These are phyloP conservation scores for Naganishia kalamii DNA, from an alignment of 768 basidiomycete genomes.

Conservation along the genomic window DNA sequence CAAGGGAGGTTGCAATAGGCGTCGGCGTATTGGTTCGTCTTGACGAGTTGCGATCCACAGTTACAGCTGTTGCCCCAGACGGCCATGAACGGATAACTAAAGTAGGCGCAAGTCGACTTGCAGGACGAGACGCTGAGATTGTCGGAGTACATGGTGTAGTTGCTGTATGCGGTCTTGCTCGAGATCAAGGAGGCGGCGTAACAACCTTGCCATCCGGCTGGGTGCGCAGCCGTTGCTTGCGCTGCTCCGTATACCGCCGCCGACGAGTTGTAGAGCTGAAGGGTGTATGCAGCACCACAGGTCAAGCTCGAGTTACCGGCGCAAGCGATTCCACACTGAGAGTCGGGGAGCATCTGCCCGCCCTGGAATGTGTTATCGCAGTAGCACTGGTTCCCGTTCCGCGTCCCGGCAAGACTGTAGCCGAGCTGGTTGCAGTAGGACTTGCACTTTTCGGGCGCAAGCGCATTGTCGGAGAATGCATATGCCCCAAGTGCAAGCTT, in stretches of 20 bases:
- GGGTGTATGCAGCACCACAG: not conserved
- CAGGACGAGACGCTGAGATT: conserved; percentile 22
- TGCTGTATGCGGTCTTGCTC: not conserved
- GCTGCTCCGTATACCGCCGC: not conserved
- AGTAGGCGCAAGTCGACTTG: conserved; percentile 25
- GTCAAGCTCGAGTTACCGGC: not conserved
- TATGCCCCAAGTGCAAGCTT: not conserved
- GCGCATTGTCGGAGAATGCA: not conserved
- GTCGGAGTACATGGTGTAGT: conserved; percentile 2
- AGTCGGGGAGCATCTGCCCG: not conserved
- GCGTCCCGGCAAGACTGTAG: not conserved
- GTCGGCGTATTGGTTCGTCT: conserved; percentile 10
- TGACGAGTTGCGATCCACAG: conserved; percentile 7
- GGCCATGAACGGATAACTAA: conserved; percentile 15
- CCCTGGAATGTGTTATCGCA: conserved; percentile 4
- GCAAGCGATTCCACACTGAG: not conserved
- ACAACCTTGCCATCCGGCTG: conserved; percentile 31
- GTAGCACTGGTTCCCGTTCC: conserved; percentile 6
- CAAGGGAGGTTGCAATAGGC: conserved; percentile 20
- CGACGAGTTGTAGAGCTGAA: not conserved
- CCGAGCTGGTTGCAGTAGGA: conserved; percentile 26
- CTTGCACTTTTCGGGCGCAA: conserved; percentile 18
- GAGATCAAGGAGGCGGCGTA: conserved; percentile 2
- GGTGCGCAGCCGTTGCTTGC: conserved; percentile 22
- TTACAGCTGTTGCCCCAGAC: conserved; percentile 3